Evolutionary conservation across 352 stramenopile genomes (phyloP).

Genomic region (Pythium plurisporium): DNA sequence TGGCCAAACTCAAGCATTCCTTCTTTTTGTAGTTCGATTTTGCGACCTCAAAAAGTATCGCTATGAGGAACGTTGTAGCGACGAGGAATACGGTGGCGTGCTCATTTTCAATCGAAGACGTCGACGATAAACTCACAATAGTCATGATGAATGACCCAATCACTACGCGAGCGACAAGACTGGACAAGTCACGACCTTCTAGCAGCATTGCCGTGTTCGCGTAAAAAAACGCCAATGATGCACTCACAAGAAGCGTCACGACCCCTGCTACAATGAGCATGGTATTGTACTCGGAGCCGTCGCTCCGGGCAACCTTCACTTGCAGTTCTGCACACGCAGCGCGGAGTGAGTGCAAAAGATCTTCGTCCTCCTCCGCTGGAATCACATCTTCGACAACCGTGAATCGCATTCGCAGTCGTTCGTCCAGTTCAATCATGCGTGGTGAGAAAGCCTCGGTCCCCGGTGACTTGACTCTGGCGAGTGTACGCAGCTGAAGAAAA

Average conservation of each 20-base stretch:
- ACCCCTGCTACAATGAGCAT: slow-evolving; percentile 36
- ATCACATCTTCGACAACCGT: too few species aligned
- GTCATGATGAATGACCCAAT: slow-evolving; percentile 31
- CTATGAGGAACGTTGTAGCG: slow-evolving; percentile 41
- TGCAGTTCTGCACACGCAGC: slow-evolving; percentile 43
- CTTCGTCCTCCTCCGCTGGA: background rate
- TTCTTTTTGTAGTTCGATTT: background rate
- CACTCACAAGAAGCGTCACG: slow-evolving; percentile 29
- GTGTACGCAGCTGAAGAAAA: slow-evolving; percentile 47
- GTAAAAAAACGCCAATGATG: slow-evolving; percentile 7
- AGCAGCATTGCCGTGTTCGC: background rate
- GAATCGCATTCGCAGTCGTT: background rate
- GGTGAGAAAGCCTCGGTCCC: slow-evolving; percentile 21
- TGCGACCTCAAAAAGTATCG: slow-evolving; percentile 12
- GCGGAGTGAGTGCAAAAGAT: slow-evolving; percentile 13
- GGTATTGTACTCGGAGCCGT: slow-evolving; percentile 75
- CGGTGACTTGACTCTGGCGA: slow-evolving; percentile 51
- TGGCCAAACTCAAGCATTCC: background rate
- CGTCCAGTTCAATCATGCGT: slow-evolving; percentile 18
- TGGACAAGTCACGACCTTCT: background rate
- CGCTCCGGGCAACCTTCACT: slow-evolving; percentile 44
- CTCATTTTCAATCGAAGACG: slow-evolving; percentile 88
- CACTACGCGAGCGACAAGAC: background rate
- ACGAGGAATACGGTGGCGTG: slow-evolving; percentile 82
- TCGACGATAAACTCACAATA: slow-evolving; percentile 66